These are phyloP conservation scores for Quercus tomentella DNA, from an alignment of 331 rosid genomes.

Conservation along the genomic window DNA sequence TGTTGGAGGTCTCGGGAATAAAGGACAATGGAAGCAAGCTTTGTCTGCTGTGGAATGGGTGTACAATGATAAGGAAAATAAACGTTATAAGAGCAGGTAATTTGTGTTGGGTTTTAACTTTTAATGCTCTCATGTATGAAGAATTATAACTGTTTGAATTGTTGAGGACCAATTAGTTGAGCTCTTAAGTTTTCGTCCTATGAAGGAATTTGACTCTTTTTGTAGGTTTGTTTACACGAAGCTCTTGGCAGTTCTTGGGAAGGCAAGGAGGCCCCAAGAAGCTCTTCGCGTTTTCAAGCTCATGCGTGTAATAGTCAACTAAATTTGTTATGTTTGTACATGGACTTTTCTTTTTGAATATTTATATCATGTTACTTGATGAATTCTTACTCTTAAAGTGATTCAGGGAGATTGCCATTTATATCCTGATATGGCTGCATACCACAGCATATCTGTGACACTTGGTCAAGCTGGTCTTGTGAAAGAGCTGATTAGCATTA, in stretches of 20 bases:
- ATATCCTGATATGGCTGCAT: constrained; percentile 94
- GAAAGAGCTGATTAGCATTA: constrained; percentile 64
- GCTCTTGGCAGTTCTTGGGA: constrained; percentile 87
- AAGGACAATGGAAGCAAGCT: constrained; percentile 75
- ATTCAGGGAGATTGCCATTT: constrained; percentile 60
- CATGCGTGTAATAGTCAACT: constrained; percentile 67
- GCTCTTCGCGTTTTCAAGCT: constrained; percentile 69
- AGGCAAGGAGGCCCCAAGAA: constrained; percentile 73
- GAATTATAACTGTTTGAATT: not conserved
- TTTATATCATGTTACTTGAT: constrained; percentile 17
- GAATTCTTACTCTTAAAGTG: constrained; percentile 26
- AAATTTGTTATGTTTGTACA: constrained; percentile 21
- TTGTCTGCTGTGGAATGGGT: constrained; percentile 80
- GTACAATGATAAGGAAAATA: constrained; percentile 45
- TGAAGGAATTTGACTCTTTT: constrained; percentile 11
- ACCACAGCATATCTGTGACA: constrained; percentile 87
- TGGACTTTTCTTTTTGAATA: constrained; percentile 5
- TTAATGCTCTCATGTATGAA: not conserved
- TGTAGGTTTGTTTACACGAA: constrained; percentile 93
- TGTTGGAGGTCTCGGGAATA: constrained; percentile 57
- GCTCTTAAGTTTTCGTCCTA: not conserved
- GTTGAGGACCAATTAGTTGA: not conserved
- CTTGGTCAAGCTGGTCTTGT: constrained; percentile 90
- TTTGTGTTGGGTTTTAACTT: constrained; percentile 1
- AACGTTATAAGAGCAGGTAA: constrained; percentile 71